Conservation (phyloP, 2,329 filamentous ascomycete species). For the Ceratocystis huliohia region DNA sequence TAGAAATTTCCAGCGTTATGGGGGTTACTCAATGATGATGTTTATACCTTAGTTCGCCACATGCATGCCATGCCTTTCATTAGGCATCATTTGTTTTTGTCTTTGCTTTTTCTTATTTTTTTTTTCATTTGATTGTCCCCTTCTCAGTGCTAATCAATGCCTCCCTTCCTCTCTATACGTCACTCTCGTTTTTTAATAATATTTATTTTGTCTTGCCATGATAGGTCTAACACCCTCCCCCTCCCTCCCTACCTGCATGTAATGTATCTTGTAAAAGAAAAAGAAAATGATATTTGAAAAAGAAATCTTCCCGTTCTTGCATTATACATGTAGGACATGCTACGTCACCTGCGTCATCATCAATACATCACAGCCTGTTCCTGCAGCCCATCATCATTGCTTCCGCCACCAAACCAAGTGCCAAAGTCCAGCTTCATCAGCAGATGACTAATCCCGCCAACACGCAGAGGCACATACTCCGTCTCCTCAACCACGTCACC, state of each 20-base stretch:
- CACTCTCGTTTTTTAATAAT: too few species aligned
- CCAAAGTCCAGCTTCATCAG: slow-evolving; percentile 82
- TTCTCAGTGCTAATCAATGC: background rate
- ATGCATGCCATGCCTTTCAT: too few species aligned
- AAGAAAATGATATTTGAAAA: background rate
- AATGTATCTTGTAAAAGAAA: background rate
- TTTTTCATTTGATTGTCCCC: background rate
- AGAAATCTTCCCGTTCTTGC: background rate
- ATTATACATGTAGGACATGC: background rate
- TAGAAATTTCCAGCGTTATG: background rate
- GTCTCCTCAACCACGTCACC: slow-evolving; percentile 29
- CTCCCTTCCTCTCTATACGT: too few species aligned
- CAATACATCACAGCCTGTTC: slow-evolving; percentile 9
- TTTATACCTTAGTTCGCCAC: too few species aligned
- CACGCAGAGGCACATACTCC: slow-evolving; percentile 54
- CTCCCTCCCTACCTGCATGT: background rate
- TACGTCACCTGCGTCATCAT: background rate
- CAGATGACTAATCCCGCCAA: slow-evolving; percentile 70
- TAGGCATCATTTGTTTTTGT: background rate
- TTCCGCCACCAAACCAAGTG: slow-evolving; percentile 38
- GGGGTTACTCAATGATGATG: background rate
- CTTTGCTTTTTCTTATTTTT: background rate
- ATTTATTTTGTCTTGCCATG: too few species aligned
- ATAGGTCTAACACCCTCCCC: too few species aligned
- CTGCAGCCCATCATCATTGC: background rate